These are phyloP conservation scores for Amanita rimosa DNA, from an alignment of 768 basidiomycete species.

Conservation along the genomic window DNA sequence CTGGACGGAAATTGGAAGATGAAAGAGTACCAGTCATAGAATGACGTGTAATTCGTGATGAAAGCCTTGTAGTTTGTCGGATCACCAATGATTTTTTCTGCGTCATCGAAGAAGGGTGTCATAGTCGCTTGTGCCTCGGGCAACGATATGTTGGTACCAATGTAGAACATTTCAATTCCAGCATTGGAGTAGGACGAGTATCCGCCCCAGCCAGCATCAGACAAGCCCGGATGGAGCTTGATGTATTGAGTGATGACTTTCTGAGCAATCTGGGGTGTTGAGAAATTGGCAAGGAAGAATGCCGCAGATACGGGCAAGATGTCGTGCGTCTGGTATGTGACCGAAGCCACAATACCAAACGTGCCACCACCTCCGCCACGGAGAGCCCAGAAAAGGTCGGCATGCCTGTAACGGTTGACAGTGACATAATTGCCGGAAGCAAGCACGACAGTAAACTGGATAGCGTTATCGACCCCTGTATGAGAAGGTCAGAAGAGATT, in stretches of 20 bases:
- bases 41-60: neutral
- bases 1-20: neutral
- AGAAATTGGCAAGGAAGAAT: neutral
- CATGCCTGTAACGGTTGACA: conserved; percentile 28
- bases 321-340: conserved; percentile 34
- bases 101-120: neutral
- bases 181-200: conserved; percentile 8
- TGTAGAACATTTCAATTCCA: neutral
- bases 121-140: neutral
- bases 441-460: conserved; percentile 33
- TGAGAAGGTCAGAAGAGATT: neutral
- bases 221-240: neutral
- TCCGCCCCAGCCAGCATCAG: conserved; percentile 1
- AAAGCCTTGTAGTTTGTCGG: neutral
- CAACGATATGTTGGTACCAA: neutral
- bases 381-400: conserved; percentile 42
- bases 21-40: neutral
- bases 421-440: conserved; percentile 27
- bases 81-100: neutral
- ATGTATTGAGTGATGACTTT: neutral
- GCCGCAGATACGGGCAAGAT: conserved; percentile 19
- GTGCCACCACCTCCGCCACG: conserved; percentile 25
- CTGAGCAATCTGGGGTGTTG: neutral
- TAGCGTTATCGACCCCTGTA: conserved; percentile 34
- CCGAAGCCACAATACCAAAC: conserved; percentile 34